Evolutionary conservation across 306 rosid species (phyloP), one percentile per base, ranked within the genome.

Genomic region (Fragaria vesca): DNA sequence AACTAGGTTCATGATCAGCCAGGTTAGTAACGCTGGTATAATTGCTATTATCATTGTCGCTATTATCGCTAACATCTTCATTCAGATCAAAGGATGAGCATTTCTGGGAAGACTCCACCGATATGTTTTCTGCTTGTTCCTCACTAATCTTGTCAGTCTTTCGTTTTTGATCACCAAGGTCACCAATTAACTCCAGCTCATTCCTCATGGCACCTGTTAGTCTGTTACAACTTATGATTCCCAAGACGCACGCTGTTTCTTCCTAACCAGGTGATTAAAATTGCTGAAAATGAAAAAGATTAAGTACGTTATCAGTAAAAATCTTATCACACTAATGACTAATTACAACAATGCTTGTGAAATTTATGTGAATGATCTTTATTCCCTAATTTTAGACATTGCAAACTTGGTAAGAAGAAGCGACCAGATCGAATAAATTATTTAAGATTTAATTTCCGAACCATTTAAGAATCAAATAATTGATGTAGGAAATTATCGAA

Each of bases 1-100:
- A n/a, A 50, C 46, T 5, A 20, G 11, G 17, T 71, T 71, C 62
- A 16, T 50, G 43, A 63, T 17, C 46, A 30, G 26, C 48, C 18
- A 63, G 43, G 43, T 4, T 62, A 66, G 5, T 30, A 66, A 47
- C 26, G 42, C 16, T 47, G 58, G 57, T 17, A 30, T 47, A 1
- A 32, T 38, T 48, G 20, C 34, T 8, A n/a, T 2, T 20, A 55
- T n/a, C 61, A n/a, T 30, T 30, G 20, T 70, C 21, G 32, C 42
- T 24, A 12, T 21, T 55, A 12, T 55, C 76, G 28, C 63, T 63
- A 13, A 93, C 96, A 79, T 87, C 91, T 89, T 90, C 89, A 54
- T 90, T 90, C 78, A 90, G 81, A 75, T 88, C 91, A 73, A 88
- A 87, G 3, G 87, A 88, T 28, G 91, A 86, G 38, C 83, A 86